Percentiles rank a stretch among this genome's conserved stretches.
phyloP scores from a whole-genome alignment of 805 yeast genomes.

The Saturnispora gosingensis region DNA sequence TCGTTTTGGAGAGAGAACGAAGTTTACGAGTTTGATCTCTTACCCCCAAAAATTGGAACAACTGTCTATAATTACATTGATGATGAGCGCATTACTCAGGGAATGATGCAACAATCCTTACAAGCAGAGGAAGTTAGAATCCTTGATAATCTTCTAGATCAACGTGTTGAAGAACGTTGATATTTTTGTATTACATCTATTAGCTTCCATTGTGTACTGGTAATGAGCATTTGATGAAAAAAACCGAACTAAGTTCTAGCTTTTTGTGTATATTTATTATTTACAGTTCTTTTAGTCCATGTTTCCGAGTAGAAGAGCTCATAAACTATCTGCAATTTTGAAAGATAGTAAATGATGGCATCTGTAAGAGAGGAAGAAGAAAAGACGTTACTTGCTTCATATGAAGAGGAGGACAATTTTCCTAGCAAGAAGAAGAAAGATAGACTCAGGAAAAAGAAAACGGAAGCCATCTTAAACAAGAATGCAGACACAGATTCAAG shows the following conservation, averaged over 20 bases:
- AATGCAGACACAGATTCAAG: conserved; percentile 2
- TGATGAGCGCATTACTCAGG: conserved; percentile 36
- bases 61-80: conserved; percentile 37
- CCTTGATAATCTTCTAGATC: conserved; percentile 17
- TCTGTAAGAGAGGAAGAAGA: not conserved
- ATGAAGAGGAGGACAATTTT: conserved; percentile 4
- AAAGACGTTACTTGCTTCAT: not conserved
- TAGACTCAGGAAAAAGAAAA: conserved; percentile 7
- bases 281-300: not conserved
- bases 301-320: not conserved
- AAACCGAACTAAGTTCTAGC: not conserved
- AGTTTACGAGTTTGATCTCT: conserved; percentile 59
- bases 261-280: not conserved
- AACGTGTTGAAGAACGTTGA: conserved; percentile 10
- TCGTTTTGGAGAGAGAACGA: conserved; percentile 52
- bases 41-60: conserved; percentile 53
- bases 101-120: conserved; percentile 23
- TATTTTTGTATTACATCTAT: not conserved
- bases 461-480: conserved; percentile 6
- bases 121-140: conserved; percentile 21
- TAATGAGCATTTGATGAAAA: not conserved
- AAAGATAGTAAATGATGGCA: not conserved
- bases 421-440: conserved; percentile 8
- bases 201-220: not conserved
- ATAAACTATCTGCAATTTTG: not conserved